These are phyloP conservation scores for Teratosphaeria nubilosa DNA, from an alignment of 2,329 filamentous ascomycete species.

Conservation along the genomic window DNA sequence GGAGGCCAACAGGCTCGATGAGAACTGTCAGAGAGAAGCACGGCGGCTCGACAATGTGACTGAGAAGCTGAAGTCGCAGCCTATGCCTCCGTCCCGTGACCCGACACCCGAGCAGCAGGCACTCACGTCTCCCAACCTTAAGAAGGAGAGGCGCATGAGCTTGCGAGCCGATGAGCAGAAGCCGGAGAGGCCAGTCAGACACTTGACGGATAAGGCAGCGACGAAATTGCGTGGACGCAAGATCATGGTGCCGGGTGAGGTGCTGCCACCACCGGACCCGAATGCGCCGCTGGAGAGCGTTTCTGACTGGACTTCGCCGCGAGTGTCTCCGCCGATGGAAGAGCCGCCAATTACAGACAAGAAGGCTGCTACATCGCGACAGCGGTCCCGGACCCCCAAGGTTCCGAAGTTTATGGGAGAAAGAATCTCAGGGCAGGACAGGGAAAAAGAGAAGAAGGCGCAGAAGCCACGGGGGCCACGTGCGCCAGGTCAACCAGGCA, in stretches of 20 bases:
- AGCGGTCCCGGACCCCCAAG: conserved; percentile 28
- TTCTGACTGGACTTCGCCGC: conserved; percentile 31
- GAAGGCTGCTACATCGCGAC: conserved; percentile 16
- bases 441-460: conserved; percentile 28
- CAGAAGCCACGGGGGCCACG: conserved; percentile 34
- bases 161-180: conserved; percentile 17
- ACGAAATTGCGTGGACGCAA: conserved; percentile 26
- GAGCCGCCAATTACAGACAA: conserved; percentile 13
- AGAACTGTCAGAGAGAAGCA: conserved; percentile 29
- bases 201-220: conserved; percentile 22
- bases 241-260: conserved; percentile 34
- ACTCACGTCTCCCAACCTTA: conserved; percentile 25
- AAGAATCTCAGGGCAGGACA: conserved; percentile 18
- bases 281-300: conserved; percentile 27
- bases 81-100: conserved; percentile 50
- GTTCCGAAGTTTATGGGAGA: conserved; percentile 17
- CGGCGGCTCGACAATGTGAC: conserved; percentile 50
- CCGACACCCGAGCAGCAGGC: conserved; percentile 38
- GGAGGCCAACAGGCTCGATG: conserved; percentile 24
- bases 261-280: conserved; percentile 34
- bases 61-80: conserved; percentile 51
- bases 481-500: conserved; percentile 37
- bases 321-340: conserved; percentile 24
- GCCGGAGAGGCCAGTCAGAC: conserved; percentile 16
- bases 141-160: conserved; percentile 22